Evolutionary conservation across 805 yeast genomes (phyloP).

Genomic region (Teunomyces stri): DNA sequence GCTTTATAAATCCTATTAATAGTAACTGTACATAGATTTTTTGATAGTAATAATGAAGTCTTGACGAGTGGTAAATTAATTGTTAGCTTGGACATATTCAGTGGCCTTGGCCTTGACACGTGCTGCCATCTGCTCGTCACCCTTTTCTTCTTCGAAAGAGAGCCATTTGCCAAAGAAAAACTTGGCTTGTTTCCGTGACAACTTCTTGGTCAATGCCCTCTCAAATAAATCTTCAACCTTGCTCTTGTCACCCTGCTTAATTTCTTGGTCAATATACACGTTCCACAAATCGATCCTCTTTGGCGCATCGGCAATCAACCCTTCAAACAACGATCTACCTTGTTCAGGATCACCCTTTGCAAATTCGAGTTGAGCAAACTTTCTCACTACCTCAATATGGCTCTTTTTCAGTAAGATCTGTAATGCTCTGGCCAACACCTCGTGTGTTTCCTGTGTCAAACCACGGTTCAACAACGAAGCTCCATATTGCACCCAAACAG

Average conservation of each 20-base stretch:
- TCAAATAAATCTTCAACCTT: slow-evolving; percentile 80
- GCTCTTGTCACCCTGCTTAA: slow-evolving; percentile 62
- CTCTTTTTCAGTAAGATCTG: slow-evolving; percentile 67
- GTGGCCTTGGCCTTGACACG: slow-evolving; percentile 90
- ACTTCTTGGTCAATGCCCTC: slow-evolving; percentile 65
- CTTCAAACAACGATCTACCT: slow-evolving; percentile 93
- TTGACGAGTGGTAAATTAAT: neutral
- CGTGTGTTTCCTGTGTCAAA: slow-evolving; percentile 60
- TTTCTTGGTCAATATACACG: slow-evolving; percentile 91
- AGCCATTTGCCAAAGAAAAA: slow-evolving; percentile 95
- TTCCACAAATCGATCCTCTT: slow-evolving; percentile 94
- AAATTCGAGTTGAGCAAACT: slow-evolving; percentile 88
- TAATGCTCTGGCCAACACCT: slow-evolving; percentile 71
- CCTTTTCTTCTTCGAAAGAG: slow-evolving; percentile 65
- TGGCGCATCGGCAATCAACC: slow-evolving; percentile 83
- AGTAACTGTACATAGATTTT: slow-evolving; percentile 1
- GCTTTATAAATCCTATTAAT: neutral
- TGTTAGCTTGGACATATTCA: slow-evolving; percentile 55
- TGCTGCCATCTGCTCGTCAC: slow-evolving; percentile 68
- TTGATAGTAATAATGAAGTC: slow-evolving; percentile 1
- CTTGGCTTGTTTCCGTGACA: slow-evolving; percentile 86
- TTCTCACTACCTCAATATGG: slow-evolving; percentile 77
- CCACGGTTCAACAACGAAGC: slow-evolving; percentile 65
- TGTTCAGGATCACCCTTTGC: slow-evolving; percentile 87
- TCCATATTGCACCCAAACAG: slow-evolving; percentile 83